Percentiles rank a stretch among this genome's conserved stretches.
These are phyloP conservation scores for Phytophthora idaei DNA, from an alignment of 352 stramenopile species.

Conservation along the genomic window DNA sequence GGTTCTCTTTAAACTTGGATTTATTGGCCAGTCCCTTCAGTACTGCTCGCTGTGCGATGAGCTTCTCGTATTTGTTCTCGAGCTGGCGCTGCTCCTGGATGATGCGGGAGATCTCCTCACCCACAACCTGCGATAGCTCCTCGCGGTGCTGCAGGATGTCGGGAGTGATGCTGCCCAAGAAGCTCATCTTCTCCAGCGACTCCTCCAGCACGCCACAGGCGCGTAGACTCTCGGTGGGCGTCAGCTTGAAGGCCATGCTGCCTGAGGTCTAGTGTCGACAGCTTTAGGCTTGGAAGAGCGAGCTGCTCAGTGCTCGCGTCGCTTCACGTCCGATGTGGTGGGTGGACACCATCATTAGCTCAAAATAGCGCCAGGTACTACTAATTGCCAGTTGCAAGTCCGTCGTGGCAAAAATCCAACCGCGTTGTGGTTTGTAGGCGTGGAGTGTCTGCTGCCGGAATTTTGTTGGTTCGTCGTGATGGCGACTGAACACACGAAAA, in stretches of 20 bases:
- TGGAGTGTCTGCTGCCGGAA: constrained; percentile 13
- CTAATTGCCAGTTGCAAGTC: not conserved
- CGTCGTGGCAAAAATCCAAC: constrained; percentile 26
- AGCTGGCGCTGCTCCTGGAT: constrained; percentile 91
- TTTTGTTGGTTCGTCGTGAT: constrained; percentile 13
- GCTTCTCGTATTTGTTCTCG: constrained; percentile 89
- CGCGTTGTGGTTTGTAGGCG: constrained; percentile 6
- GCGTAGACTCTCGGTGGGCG: constrained; percentile 66
- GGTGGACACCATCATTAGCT: constrained; percentile 1
- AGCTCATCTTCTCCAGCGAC: constrained; percentile 90
- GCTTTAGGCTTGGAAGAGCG: not conserved
- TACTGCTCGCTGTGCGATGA: constrained; percentile 85
- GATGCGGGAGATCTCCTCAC: constrained; percentile 93
- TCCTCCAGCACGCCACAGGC: constrained; percentile 89
- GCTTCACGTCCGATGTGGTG: constrained; percentile 15
- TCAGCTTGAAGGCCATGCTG: constrained; percentile 64
- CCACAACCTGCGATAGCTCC: constrained; percentile 92
- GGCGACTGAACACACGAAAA: constrained; percentile 7
- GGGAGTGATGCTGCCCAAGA: constrained; percentile 90
- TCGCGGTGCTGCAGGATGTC: constrained; percentile 93
- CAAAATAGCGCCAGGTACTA: constrained; percentile 23
- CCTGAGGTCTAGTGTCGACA: constrained; percentile 1
- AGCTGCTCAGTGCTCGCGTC: constrained; percentile 7
- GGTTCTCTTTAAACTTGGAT: constrained; percentile 93
- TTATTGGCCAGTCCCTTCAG: constrained; percentile 93